Evolutionary conservation across 2,329 filamentous ascomycete genomes (phyloP), one percentile per base, ranked within the genome.

Genomic region (Lasiodiplodia theobromae): DNA sequence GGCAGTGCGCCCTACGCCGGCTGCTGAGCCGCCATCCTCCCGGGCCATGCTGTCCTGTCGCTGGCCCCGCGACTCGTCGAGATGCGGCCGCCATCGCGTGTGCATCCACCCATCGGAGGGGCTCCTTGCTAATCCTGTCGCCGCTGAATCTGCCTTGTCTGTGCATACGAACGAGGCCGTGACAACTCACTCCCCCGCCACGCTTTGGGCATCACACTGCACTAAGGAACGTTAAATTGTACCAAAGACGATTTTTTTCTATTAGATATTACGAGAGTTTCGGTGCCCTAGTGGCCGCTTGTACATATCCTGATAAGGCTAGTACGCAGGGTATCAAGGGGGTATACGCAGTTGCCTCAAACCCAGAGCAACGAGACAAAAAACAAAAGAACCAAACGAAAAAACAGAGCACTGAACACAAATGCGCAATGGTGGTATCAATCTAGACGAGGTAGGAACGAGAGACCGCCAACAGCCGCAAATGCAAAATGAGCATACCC

Each of bases 401-500:
- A 67, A 52, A 49, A 38, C 31, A 66, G 47, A 44, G 56, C 66
- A 68, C 49, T 52, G 56, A 74, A 72, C 74, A 75, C 73, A 73
- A 53, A 64, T 56, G 57, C 65, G 56, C 68, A 64, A 66, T 52
- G 65, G 65, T 63, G 54, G 64, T 58, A 70, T 68, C 66, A 64
- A 68, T 63, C 63, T 67, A 63, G 65, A 64, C 56, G 57, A 53
- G 23, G 47, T 68, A 57, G 64, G 66, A 69, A 69, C 37, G 58
- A 69, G 40, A 69, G 62, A 57, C 67, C 71, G 72, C 72, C 73
- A 75, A 74, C 72, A 76, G 74, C 76, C 76, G 74, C 73, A 74
- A 73, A 74, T 77, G 77, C 76, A 75, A 73, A 75, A 70, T 77
- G 75, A 70, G 70, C 73, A 65, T 71, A 75, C 76, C 74, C 74